These are phyloP conservation scores for Xylariaceae sp. DNA, from an alignment of 2,329 filamentous ascomycete genomes.

Conservation along the genomic window DNA sequence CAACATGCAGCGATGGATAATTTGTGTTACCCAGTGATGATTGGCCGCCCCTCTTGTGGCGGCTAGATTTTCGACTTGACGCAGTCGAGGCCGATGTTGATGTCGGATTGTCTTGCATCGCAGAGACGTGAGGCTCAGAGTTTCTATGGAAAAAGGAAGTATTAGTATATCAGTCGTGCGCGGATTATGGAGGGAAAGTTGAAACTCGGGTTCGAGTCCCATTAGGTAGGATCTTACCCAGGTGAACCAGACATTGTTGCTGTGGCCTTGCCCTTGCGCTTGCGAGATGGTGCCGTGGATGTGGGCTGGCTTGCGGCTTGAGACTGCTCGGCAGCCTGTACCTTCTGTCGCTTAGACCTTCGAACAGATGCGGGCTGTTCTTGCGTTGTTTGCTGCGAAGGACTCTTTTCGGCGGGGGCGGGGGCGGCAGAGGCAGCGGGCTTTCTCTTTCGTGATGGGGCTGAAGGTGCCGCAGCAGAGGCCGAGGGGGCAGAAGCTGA, in stretches of 20 bases:
- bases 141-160: conserved; percentile 14
- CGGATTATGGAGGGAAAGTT: conserved; percentile 8
- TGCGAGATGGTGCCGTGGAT: conserved; percentile 39
- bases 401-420: conserved; percentile 42
- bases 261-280: conserved; percentile 55
- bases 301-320: conserved; percentile 29
- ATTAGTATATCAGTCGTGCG: conserved; percentile 24
- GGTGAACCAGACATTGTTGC: conserved; percentile 65
- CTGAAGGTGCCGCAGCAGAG: conserved; percentile 37
- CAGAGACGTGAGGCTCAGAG: conserved; percentile 59
- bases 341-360: conserved; percentile 68
- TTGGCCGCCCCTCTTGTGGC: conserved; percentile 61
- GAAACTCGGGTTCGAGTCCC: background rate
- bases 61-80: conserved; percentile 67
- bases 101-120: conserved; percentile 51
- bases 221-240: conserved; percentile 48
- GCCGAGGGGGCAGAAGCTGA: conserved; percentile 35
- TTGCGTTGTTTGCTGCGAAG: conserved; percentile 31
- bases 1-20: background rate
- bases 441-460: conserved; percentile 67
- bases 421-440: conserved; percentile 43
- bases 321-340: conserved; percentile 37
- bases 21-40: conserved; percentile 36
- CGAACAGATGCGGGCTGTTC: conserved; percentile 42
- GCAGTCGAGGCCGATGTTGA: conserved; percentile 49